Conservation (phyloP, 768 basidiomycete species). For the Leccinum boreale region DNA sequence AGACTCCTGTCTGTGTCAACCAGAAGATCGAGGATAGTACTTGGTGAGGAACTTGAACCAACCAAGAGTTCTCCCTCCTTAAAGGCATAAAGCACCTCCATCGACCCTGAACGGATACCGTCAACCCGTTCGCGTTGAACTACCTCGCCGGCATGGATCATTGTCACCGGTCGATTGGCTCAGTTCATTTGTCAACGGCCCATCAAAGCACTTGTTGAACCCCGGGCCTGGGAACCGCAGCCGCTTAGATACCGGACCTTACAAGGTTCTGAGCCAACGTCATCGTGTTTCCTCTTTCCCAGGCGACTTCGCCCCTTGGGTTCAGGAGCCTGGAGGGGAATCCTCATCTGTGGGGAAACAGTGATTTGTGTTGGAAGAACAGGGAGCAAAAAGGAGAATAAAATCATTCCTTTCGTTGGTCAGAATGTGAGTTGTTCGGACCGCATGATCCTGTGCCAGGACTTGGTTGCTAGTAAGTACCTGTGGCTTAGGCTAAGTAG, state of each 20-base stretch:
- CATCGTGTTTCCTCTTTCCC: neutral
- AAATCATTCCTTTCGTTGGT: neutral
- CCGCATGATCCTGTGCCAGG: neutral
- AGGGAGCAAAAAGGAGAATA: neutral
- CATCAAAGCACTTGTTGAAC: neutral
- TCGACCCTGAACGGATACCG: neutral
- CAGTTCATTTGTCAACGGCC: neutral
- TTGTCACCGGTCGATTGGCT: neutral
- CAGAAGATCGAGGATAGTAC: neutral
- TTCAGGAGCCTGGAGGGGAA: too few species aligned
- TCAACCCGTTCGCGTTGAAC: neutral
- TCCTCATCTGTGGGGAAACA: neutral
- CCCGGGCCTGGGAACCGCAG: neutral
- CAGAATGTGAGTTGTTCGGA: neutral
- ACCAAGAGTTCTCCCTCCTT: neutral
- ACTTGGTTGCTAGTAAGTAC: too few species aligned
- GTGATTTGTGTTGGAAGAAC: neutral
- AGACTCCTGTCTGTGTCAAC: neutral
- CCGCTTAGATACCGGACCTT: neutral
- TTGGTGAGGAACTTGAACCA: neutral
- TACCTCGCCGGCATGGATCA: neutral
- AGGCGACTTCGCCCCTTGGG: neutral
- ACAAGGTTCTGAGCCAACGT: neutral
- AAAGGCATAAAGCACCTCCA: neutral
- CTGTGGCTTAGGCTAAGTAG: too few species aligned